Evolutionary conservation across 805 yeast genomes (phyloP).

Genomic region (Wickerhamomyces canadensis): DNA sequence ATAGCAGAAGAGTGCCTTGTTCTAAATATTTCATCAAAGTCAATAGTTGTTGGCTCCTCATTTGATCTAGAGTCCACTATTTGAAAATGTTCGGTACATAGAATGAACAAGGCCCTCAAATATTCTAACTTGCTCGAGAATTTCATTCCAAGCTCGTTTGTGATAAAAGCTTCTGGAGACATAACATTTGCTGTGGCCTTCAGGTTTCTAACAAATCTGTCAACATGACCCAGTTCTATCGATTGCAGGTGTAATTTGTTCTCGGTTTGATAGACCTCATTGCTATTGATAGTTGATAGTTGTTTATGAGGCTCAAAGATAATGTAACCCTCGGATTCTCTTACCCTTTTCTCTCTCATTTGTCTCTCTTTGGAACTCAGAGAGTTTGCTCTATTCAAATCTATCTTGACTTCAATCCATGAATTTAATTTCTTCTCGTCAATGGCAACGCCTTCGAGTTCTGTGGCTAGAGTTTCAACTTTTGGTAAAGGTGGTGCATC

Average conservation of each 20-base stretch:
- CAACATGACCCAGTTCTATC: constrained; percentile 36
- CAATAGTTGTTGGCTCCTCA: constrained; percentile 18
- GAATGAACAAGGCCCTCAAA: constrained; percentile 58
- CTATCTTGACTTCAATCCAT: constrained; percentile 54
- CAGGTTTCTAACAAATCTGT: constrained; percentile 32
- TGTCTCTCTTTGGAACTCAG: constrained; percentile 64
- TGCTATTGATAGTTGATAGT: constrained; percentile 39
- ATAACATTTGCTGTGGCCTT: constrained; percentile 32
- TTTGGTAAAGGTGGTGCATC: constrained; percentile 24
- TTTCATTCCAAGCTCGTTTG: constrained; percentile 45
- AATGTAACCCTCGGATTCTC: constrained; percentile 54
- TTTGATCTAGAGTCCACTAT: constrained; percentile 27
- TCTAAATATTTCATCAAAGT: constrained; percentile 35
- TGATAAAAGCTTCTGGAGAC: constrained; percentile 50
- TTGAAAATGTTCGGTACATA: constrained; percentile 55
- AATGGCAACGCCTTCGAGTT: constrained; percentile 20
- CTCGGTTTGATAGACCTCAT: constrained; percentile 35
- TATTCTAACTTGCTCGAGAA: constrained; percentile 51
- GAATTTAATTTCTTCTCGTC: constrained; percentile 34
- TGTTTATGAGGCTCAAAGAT: constrained; percentile 57
- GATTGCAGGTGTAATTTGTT: constrained; percentile 25
- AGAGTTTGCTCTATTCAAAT: constrained; percentile 68
- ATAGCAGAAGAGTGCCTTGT: constrained; percentile 55
- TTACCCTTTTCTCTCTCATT: constrained; percentile 57
- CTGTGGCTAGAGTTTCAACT: constrained; percentile 17